Evolutionary conservation across 805 yeast species (phyloP), one percentile per base, ranked within the genome.

Genomic region (Pichia membranifaciens): DNA sequence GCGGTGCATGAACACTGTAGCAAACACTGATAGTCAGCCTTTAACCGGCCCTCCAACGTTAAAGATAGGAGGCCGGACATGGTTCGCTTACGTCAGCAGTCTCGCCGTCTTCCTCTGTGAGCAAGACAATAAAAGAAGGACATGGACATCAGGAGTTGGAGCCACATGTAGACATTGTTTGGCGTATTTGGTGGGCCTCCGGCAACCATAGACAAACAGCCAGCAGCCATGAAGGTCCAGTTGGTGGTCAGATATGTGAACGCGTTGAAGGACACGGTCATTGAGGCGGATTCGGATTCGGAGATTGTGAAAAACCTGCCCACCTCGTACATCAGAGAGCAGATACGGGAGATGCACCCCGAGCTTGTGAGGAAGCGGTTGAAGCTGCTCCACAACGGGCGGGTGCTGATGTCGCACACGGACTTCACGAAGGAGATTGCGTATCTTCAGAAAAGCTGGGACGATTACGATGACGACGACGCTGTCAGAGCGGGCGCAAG

Each of bases 311-410:
- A 17, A 43, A 58, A 5, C 61, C 62, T 72, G 3, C 63, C 71
- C 0, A 70, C 75, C 2, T 52, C 66, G 5, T 64, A 61, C 53
- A 55, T 79, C 15, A 66, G 78, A 48, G 59, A 61, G 32, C 66
- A 63, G 43, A 78, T 80, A 7, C 65, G 85, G 32, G 44, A 48
- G 2, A 37, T 40, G 45, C 54, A 54, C 41, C 54, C 57, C 8
- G 48, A 65, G 1, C 58, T 68, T 20, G 58, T 69, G 0, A 57
- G 62, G 12, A 73, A 71, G 39, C 65, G 90, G 56, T 68, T 86
- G 32, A 72, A 87, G 49, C 71, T 86, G 50, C 82, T 86, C 31
- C 78, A 80, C 59, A 79, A 77, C 52, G 95, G 95, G 15, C 70
- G 78, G 43, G 83, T 85, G 2, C 64, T 86, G 41, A 72, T 74